Percentiles rank a stretch among this genome's conserved stretches.
phyloP scores from a whole-genome alignment of 371 early-diverging fungal genomes.

The Mucor piriformis region DNA sequence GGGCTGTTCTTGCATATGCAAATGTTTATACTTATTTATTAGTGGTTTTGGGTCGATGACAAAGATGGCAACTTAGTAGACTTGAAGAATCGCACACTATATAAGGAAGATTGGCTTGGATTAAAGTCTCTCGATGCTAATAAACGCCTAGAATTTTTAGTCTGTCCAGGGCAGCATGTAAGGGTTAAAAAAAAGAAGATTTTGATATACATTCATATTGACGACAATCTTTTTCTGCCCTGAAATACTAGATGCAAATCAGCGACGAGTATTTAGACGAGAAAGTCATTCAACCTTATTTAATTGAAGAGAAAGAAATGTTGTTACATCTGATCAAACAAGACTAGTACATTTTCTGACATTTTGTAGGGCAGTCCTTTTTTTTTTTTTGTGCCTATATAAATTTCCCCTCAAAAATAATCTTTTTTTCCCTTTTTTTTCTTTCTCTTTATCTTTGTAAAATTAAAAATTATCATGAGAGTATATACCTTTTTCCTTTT shows the following conservation, averaged over 20 bases:
- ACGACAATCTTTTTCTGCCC: constrained; percentile 5
- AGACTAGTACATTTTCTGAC: neutral
- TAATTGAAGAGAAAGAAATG: constrained; percentile 24
- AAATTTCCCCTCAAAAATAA: constrained; percentile 1
- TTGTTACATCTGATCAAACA: constrained; percentile 16
- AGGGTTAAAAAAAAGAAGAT: constrained; percentile 18
- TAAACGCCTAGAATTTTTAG: constrained; percentile 62
- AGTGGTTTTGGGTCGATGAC: constrained; percentile 81
- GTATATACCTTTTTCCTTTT: constrained; percentile 3
- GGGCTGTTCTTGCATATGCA: neutral
- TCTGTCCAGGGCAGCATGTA: constrained; percentile 75
- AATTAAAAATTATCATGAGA: constrained; percentile 16
- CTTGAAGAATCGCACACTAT: constrained; percentile 61
- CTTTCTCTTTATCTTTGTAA: constrained; percentile 8
- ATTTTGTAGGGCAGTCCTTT: neutral
- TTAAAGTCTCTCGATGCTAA: constrained; percentile 59
- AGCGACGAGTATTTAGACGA: constrained; percentile 53
- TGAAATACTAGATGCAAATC: constrained; percentile 58
- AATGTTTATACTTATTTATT: constrained; percentile 31
- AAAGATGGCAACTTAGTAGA: constrained; percentile 53
- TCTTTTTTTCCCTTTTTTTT: constrained; percentile 11
- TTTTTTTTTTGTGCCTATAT: constrained; percentile 2
- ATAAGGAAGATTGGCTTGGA: constrained; percentile 75
- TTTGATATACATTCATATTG: neutral
- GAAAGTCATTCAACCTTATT: constrained; percentile 54